Base-by-base conservation (phyloP, 495 filamentous ascomycete species). In the Astrocystis sublimbata region DNA sequence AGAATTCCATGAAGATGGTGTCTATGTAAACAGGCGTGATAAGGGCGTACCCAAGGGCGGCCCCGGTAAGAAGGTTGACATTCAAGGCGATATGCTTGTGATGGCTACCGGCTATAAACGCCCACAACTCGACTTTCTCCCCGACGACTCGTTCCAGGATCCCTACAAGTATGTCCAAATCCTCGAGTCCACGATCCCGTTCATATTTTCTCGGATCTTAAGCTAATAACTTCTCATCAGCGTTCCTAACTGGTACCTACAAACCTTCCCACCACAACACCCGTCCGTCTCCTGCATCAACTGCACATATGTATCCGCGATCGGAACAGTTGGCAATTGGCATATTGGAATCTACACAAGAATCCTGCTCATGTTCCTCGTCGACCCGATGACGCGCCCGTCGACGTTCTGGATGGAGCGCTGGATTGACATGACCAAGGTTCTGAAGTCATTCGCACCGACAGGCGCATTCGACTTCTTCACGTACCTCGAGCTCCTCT, bases 291-390 rank as follows among this genome's bases (percentile, higher is more conserved):
- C 87, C 60, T 86, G 85, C 65, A 92, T 90, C 76, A 96, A 96
- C 71, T 92, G 79, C 77, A 93, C 91, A 0, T 94, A 92, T 58
- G 78, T 92, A 38, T 87, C 89, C 58, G 91, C 87, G 1, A 93
- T 96, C 62, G 91, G 92, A 2, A 83, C 86, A 0, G 89, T 92
- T 0, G 89, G 90, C 0, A 92, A 94, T 68, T 93, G 88, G 79
- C 91, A 96, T 64, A 92, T 94, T 30, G 92, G 91, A 17, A 92
- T 96, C 58, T 94, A 93, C 73, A 94, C 91, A 0, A 79, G 92
- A 0, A 87, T 96, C 62, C 76, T 96, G 33, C 81, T 94, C 31
- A 92, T 93, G 89, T 93, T 93, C 70, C 78, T 94, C 47, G 85
- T 88, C 10, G 91, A 94, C 67, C 89, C 89, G 1, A 75, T 92